Evolutionary conservation across 176 grass and related monocot species (phyloP), one percentile per base, ranked within the genome.

Genomic region (Saccharum spontaneum): DNA sequence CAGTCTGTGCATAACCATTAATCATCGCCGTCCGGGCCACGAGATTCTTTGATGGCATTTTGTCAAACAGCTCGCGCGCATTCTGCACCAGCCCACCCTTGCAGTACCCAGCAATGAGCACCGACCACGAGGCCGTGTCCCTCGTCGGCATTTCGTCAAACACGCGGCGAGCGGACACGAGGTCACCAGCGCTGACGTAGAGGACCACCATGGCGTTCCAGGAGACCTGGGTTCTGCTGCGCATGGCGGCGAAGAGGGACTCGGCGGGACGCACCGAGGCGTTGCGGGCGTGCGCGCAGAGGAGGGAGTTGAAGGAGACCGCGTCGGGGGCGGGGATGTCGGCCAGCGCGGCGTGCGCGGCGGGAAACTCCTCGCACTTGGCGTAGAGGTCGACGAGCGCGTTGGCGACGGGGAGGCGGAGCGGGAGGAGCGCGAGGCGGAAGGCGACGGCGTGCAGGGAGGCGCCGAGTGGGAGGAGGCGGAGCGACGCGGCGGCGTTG

Each of bases 201-300:
- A 79, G 90, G 8, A 95, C 90, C n/a, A 85, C 88, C 93, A 92
- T 86, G 6, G 90, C 88, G 52, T 95, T 92, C 93, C 93, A 92
- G 6, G 90, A 92, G 50, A 95, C 89, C 45, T 88, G 88, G 0
- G 89, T 92, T 24, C 90, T 83, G 61, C 69, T 76, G 8, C 72
- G 77, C 93, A 95, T 95, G 40, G 76, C 54, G 30, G 82, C 75
- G 71, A 95, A 95, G 15, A 95, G 76, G 24, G 40, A 36, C 71
- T 71, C 85, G 0, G 93, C 90, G 0, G 50, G 50, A 0, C 66
- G 16, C 79, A 95, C 87, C 14, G 64, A 84, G 22, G 83, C 90
- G 36, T 84, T 68, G 18, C 93, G 90, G 8, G 93, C 90, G 71
- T 95, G 90, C 1, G 88, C 73, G 66, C 93, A 89, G 3, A 92